phyloP scores from a whole-genome alignment of 495 filamentous ascomycete species.

The Podospora anserina region DNA sequence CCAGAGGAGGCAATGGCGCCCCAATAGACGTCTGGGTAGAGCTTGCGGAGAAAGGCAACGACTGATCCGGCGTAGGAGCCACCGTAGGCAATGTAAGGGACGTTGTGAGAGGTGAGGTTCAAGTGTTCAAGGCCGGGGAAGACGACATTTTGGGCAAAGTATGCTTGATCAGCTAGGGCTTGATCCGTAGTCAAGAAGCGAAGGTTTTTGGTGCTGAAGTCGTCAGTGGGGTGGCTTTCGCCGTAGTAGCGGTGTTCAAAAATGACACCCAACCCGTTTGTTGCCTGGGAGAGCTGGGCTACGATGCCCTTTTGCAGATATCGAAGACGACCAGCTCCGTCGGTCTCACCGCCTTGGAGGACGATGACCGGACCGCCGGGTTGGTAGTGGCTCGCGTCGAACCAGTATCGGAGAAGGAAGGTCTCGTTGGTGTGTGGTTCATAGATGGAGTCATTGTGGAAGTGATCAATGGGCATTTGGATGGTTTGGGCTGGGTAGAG shows the following conservation, averaged over 20 bases:
- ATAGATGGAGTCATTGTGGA: slow-evolving; percentile 66
- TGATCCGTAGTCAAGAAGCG: slow-evolving; percentile 76
- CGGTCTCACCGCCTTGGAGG: slow-evolving; percentile 62
- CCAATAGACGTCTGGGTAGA: slow-evolving; percentile 67
- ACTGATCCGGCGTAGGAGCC: slow-evolving; percentile 73
- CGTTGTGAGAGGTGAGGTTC: slow-evolving; percentile 55
- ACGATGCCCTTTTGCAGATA: slow-evolving; percentile 70
- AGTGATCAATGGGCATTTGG: slow-evolving; percentile 69
- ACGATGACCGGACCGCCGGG: slow-evolving; percentile 71
- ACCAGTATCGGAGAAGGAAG: slow-evolving; percentile 69
- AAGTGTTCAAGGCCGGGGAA: slow-evolving; percentile 62
- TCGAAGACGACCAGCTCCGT: slow-evolving; percentile 52
- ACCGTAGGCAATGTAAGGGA: slow-evolving; percentile 68
- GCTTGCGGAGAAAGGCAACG: slow-evolving; percentile 63
- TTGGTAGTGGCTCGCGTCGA: slow-evolving; percentile 63
- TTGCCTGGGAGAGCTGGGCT: slow-evolving; percentile 58
- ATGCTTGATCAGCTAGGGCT: slow-evolving; percentile 66
- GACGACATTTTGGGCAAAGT: slow-evolving; percentile 64
- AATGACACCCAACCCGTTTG: slow-evolving; percentile 67
- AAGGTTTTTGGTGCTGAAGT: slow-evolving; percentile 62
- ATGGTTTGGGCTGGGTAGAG: slow-evolving; percentile 51
- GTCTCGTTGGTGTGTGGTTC: slow-evolving; percentile 60
- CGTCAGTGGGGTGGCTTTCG: slow-evolving; percentile 53
- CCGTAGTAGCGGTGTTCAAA: slow-evolving; percentile 77
- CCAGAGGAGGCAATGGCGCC: slow-evolving; percentile 69